Evolutionary conservation across 2,329 filamentous ascomycete species (phyloP), one percentile per base, ranked within the genome.

Genomic region (Amylocarpus encephaloides): DNA sequence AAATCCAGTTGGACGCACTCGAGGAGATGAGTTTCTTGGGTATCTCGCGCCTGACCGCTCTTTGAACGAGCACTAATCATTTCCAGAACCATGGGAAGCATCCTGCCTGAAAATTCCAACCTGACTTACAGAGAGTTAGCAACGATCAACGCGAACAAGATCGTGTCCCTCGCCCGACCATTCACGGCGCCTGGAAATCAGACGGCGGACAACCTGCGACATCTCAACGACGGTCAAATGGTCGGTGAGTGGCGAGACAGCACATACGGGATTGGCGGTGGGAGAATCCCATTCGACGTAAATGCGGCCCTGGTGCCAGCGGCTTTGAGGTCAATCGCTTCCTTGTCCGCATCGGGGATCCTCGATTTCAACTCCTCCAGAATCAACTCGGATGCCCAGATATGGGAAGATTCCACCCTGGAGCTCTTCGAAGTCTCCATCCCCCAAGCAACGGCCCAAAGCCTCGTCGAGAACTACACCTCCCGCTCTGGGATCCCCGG

Each of bases 201-300:
- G 51, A 71, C 63, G 0, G 67, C 70, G 4, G 68, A 71, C 0
- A 84, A 84, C 30, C 67, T 85, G 2, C 75, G 85, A 12, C 77
- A 74, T 51, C 68, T 85, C 0, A 79, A 79, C 51, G 60, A 74
- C 0, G 72, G 68, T 6, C 65, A 82, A 52, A 55, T 72, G 0
- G 78, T 83, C 0, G 82, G 82, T 0, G 68, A 85, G 61, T 85
- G 81, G 82, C 72, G 82, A 43, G 82, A 85, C 54, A 80, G 76
- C 13, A 72, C 68, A 1, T 76, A 76, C 44, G 80, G 82, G 12
- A 62, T 85, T 12, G 82, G 78, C 1, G 79, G 79, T 32, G 81
- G 79, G 1, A 72, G 76, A 0, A 78, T 83, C n/a, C 80, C 82
- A 0, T 85, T 80, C 59, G 75, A 84, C 53, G 80, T 85, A 19